Evolutionary conservation across 768 basidiomycete species (phyloP).

Genomic region (Leccinellum luteum): DNA sequence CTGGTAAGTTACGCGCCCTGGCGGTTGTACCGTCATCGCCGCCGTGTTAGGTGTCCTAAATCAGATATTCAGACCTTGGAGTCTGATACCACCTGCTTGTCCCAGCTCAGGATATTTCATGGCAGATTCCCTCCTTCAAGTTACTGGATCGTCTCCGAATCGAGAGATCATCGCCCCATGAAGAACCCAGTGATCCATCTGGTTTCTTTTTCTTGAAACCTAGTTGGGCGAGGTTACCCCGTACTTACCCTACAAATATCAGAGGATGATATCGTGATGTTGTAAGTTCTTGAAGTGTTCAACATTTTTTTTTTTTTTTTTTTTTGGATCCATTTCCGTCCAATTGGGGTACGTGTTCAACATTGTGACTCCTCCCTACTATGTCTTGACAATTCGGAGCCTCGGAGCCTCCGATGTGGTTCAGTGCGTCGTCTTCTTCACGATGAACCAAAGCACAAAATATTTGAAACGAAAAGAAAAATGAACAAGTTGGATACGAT

Average conservation of each 20-base stretch:
- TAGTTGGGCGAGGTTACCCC: slow-evolving; percentile 5
- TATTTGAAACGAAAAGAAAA: too few relatives aligned
- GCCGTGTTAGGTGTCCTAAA: background rate
- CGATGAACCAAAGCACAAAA: too few relatives aligned
- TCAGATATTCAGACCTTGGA: background rate
- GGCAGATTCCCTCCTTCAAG: background rate
- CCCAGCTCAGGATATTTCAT: background rate
- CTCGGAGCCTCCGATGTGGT: too few relatives aligned
- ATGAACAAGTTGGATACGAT: too few relatives aligned
- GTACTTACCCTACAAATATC: slow-evolving; percentile 1
- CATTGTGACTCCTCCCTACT: background rate
- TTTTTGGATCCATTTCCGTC: too few relatives aligned
- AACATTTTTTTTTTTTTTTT: too few relatives aligned
- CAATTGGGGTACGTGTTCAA: too few relatives aligned
- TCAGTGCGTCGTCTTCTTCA: too few relatives aligned
- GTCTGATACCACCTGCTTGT: background rate
- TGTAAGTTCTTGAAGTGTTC: slow-evolving; percentile 12
- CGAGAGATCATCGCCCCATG: background rate
- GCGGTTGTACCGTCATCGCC: background rate
- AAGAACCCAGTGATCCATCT: background rate
- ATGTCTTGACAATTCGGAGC: background rate
- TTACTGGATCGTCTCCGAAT: background rate
- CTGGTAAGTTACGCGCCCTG: too few relatives aligned
- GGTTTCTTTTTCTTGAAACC: background rate
- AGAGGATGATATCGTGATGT: slow-evolving; percentile 18